Percentiles rank a stretch among this genome's conserved stretches.
Conservation (phyloP, 2,329 filamentous ascomycete species). For the Ophiostoma australiae region DNA sequence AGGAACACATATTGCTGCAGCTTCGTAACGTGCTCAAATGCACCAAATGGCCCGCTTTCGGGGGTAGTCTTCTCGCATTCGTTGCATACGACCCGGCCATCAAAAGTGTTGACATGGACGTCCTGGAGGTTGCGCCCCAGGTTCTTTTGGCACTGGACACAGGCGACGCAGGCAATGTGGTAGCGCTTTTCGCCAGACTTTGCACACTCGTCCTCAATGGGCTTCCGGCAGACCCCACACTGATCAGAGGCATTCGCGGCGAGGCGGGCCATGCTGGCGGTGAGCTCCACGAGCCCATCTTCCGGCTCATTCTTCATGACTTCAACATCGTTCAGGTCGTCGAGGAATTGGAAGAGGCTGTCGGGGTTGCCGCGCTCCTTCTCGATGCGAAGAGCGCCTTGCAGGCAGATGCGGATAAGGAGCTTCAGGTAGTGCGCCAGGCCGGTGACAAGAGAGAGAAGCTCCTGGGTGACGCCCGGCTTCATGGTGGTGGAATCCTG, state of each 20-base stretch:
- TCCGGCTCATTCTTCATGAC: constrained; percentile 57
- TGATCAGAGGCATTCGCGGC: constrained; percentile 77
- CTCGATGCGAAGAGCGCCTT: constrained; percentile 86
- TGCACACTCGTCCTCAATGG: constrained; percentile 92
- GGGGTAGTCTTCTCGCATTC: constrained; percentile 57
- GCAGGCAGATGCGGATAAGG: constrained; percentile 91
- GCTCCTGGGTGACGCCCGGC: constrained; percentile 91
- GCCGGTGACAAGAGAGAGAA: constrained; percentile 95
- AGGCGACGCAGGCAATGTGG: constrained; percentile 78
- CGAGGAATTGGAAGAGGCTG: constrained; percentile 76
- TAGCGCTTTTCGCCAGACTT: constrained; percentile 70
- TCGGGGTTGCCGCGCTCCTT: constrained; percentile 70
- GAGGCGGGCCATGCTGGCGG: constrained; percentile 59
- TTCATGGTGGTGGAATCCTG: constrained; percentile 87
- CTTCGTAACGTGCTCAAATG: constrained; percentile 71
- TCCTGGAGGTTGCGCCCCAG: constrained; percentile 64
- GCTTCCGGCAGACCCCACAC: constrained; percentile 73
- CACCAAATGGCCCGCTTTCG: constrained; percentile 40
- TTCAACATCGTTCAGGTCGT: constrained; percentile 80
- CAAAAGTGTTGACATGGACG: constrained; percentile 63
- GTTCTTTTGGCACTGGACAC: constrained; percentile 60
- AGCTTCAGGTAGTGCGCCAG: constrained; percentile 96
- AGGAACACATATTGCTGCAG: constrained; percentile 93
- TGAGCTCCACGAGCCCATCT: constrained; percentile 58
- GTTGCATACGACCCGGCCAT: constrained; percentile 66